Evolutionary conservation across 306 rosid genomes (phyloP).

Genomic region (Cercis canadensis): DNA sequence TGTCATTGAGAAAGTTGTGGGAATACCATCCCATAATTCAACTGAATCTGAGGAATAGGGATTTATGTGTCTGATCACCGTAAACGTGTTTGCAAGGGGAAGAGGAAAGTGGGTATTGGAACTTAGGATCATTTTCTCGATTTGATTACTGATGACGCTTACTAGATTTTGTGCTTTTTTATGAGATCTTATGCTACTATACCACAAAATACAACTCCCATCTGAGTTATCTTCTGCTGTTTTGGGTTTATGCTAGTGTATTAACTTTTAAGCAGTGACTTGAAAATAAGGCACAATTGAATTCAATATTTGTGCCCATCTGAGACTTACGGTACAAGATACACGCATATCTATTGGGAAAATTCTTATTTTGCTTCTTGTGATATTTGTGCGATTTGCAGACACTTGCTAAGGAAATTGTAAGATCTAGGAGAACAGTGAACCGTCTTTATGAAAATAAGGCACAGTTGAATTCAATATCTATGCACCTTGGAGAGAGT

Average conservation of each 20-base stretch:
- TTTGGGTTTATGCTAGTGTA: conserved; percentile 26
- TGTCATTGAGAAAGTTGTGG: conserved; percentile 11
- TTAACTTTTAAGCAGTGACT: background rate
- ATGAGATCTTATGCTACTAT: background rate
- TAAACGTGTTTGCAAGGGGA: background rate
- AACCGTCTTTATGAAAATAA: conserved; percentile 92
- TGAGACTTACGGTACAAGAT: background rate
- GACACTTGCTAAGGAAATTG: conserved; percentile 93
- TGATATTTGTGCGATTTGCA: conserved; percentile 48
- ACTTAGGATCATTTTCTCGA: background rate
- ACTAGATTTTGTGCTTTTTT: background rate
- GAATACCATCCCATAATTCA: background rate
- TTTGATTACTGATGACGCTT: background rate
- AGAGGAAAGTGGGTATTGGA: background rate
- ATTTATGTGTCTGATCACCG: background rate
- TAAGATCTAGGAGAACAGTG: conserved; percentile 86
- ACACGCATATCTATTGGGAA: background rate
- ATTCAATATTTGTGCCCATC: too few species aligned
- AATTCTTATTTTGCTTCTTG: background rate
- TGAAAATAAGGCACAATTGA: too few species aligned
- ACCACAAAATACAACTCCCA: background rate
- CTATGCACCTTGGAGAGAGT: conserved; percentile 99
- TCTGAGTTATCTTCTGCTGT: background rate
- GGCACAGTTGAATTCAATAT: conserved; percentile 94
- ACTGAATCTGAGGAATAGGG: background rate